Conservation (phyloP, 1,284 basidiomycete genomes). For the Pyrrhoderma noxium region DNA sequence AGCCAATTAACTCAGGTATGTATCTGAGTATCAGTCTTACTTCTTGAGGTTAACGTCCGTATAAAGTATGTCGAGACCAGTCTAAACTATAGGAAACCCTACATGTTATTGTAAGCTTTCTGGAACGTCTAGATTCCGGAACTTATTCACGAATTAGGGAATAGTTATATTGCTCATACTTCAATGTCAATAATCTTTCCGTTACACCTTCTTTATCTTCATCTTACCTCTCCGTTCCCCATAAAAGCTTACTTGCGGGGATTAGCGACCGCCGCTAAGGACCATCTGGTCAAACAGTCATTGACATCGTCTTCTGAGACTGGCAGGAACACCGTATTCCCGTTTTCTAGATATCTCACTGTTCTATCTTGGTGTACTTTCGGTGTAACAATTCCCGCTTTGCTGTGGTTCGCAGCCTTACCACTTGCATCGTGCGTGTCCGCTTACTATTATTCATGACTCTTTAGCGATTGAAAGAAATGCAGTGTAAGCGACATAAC, state of each 20-base stretch:
- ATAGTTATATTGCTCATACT: slow-evolving; percentile 71
- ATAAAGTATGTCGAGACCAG: slow-evolving; percentile 66
- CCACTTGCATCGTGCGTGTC: slow-evolving; percentile 61
- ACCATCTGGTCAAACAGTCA: neutral
- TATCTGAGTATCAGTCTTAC: slow-evolving; percentile 9
- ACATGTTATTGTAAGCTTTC: slow-evolving; percentile 61
- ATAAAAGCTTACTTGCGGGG: slow-evolving; percentile 38
- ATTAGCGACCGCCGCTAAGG: slow-evolving; percentile 42
- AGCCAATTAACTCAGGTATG: slow-evolving; percentile 65
- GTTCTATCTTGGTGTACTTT: slow-evolving; percentile 45
- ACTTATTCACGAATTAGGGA: neutral
- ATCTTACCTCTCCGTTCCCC: slow-evolving; percentile 39
- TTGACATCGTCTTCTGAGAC: neutral
- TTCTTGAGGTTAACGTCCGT: neutral
- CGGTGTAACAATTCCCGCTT: slow-evolving; percentile 51
- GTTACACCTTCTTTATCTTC: slow-evolving; percentile 59
- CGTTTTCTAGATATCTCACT: slow-evolving; percentile 35
- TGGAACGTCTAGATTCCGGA: neutral
- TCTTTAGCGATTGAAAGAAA: slow-evolving; percentile 15
- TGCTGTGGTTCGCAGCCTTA: slow-evolving; percentile 70
- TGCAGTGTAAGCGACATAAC: slow-evolving; percentile 69
- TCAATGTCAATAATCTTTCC: slow-evolving; percentile 64
- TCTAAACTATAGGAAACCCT: slow-evolving; percentile 65
- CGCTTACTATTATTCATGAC: slow-evolving; percentile 11
- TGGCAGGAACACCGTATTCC: slow-evolving; percentile 31